Evolutionary conservation across 345 rosid genomes (phyloP).

Genomic region (Euphorbia lathyris): DNA sequence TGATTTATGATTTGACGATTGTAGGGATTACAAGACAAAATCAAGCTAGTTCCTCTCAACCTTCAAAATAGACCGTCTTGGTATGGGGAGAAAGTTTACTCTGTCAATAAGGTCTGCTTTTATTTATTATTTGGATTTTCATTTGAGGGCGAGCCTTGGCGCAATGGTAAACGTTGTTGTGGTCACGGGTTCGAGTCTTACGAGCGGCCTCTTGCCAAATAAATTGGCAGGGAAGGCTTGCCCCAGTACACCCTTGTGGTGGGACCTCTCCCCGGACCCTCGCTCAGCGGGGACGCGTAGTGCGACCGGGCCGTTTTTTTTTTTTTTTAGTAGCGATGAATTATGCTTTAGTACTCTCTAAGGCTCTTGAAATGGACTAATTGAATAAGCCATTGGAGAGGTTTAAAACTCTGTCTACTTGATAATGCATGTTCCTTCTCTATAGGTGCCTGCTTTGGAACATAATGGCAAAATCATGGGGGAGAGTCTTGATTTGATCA

Average conservation of each 20-base stretch:
- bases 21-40: conserved; percentile 83
- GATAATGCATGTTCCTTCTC: neutral
- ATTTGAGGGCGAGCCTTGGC: too few relatives aligned
- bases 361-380: neutral
- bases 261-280: too few relatives aligned
- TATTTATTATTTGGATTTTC: neutral
- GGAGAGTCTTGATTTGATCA: conserved; percentile 81
- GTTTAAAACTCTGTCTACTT: too few relatives aligned
- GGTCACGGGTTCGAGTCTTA: too few relatives aligned
- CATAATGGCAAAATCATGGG: conserved; percentile 85
- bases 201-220: too few relatives aligned
- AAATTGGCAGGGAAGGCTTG: too few relatives aligned
- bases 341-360: neutral
- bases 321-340: neutral
- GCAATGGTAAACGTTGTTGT: too few relatives aligned
- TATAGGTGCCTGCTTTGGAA: conserved; percentile 84
- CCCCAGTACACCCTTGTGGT: too few relatives aligned
- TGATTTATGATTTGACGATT: conserved; percentile 1
- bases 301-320: too few relatives aligned
- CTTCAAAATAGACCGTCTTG: conserved; percentile 79
- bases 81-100: conserved; percentile 85
- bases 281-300: too few relatives aligned
- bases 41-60: conserved; percentile 68
- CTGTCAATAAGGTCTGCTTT: conserved; percentile 60
- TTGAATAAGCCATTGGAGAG: neutral